Base-by-base conservation (phyloP, 1,284 basidiomycete genomes). In the Chalciporus piperatoides region DNA sequence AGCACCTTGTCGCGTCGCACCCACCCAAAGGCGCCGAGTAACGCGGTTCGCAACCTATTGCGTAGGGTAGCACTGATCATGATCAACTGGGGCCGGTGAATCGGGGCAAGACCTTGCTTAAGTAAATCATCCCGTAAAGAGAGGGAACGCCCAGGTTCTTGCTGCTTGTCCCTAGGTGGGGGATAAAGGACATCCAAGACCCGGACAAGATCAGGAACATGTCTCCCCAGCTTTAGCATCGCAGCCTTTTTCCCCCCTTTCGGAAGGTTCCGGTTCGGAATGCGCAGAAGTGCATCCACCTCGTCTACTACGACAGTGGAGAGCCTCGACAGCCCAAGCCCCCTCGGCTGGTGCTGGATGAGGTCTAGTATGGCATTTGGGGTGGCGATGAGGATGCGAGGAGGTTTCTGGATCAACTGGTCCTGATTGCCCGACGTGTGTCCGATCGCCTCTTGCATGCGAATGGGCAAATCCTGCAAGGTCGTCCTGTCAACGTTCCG, bases 231-330 rank as follows among this genome's bases (percentile, higher is more conserved):
- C 55, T 73, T 74, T 55, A 54, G 69, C 63, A 11, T 72, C 55
- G 75, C 39, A 2, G 15, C 65, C 41, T 59, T 53, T 51, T 56
- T 42, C 21, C 39, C 51, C 12, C 35, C 48, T 30, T 57, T 45
- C 63, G 68, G 57, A 60, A 68, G 41, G 62, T 70, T 71, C 59
- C 67, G 71, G 41, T 48, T 62, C 27, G 71, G 76, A 51, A 72
- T 67, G 52, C 77, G 77, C 48, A 90, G 70, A 37, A 89, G 68
- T 60, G 81, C 83, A 57, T 90, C 88, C 38, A 79, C 81, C 62
- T 90, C 87, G 56, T 90, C 87, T 39, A 89, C 79, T 28, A 82
- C 79, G 25, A 90, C 73, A 2, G 75, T 77, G 6, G 76, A 77
- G 39, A 86, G 65, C 23, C 61, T 65, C 5, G 65, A 59, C 32